Conservation (phyloP, 2,329 filamentous ascomycete species). For the Polychaeton citri region DNA sequence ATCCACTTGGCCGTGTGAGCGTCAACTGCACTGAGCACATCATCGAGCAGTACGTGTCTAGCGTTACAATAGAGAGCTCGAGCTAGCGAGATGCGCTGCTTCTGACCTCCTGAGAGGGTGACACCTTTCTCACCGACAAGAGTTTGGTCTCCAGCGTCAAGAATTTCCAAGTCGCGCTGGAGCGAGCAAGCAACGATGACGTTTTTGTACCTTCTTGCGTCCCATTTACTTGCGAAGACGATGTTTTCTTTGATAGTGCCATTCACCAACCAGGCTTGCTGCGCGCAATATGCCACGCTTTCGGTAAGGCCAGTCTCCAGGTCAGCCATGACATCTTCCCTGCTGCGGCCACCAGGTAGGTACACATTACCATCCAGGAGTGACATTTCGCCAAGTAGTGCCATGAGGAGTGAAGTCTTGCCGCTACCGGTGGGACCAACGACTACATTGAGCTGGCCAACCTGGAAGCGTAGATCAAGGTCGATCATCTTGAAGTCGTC, state of each 20-base stretch:
- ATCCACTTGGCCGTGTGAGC: slow-evolving; percentile 98
- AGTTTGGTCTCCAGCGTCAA: slow-evolving; percentile 85
- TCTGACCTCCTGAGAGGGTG: slow-evolving; percentile 89
- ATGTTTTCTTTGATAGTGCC: slow-evolving; percentile 95
- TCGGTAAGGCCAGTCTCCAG: slow-evolving; percentile 78
- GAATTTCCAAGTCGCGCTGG: slow-evolving; percentile 79
- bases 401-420: slow-evolving; percentile 94
- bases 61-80: slow-evolving; percentile 94
- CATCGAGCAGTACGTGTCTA: slow-evolving; percentile 78
- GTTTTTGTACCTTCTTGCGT: slow-evolving; percentile 71
- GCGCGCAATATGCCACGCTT: slow-evolving; percentile 89
- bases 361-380: slow-evolving; percentile 66
- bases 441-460: slow-evolving; percentile 83
- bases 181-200: slow-evolving; percentile 86
- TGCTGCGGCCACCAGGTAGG: slow-evolving; percentile 71
- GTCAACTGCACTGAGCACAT: slow-evolving; percentile 92
- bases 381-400: slow-evolving; percentile 91
- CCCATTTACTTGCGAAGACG: slow-evolving; percentile 67
- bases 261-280: slow-evolving; percentile 94
- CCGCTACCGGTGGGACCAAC: slow-evolving; percentile 87
- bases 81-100: slow-evolving; percentile 93
- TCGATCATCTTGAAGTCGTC: slow-evolving; percentile 61
- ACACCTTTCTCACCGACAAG: slow-evolving; percentile 96
- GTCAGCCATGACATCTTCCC: slow-evolving; percentile 71
- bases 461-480: slow-evolving; percentile 65